Percentiles rank a stretch among this genome's conserved stretches.
Conservation (phyloP, 345 rosid species). For the Syzygium oleosum region DNA sequence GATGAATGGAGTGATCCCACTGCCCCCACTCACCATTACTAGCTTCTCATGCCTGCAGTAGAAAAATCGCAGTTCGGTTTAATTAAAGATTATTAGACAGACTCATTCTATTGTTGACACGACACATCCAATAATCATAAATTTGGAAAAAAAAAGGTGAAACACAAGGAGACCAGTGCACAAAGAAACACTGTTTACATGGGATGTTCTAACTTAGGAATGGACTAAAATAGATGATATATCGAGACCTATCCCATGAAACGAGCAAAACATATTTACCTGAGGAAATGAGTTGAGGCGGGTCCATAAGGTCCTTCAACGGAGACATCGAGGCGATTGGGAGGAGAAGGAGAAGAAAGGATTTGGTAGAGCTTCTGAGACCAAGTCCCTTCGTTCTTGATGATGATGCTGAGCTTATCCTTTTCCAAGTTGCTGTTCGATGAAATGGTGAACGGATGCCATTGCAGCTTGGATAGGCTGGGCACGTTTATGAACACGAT, state of each 20-base stretch:
- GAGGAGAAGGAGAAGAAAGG: slow-evolving; percentile 48
- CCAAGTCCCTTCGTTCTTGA: slow-evolving; percentile 80
- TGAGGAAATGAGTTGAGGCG: slow-evolving; percentile 55
- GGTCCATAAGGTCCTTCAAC: slow-evolving; percentile 96
- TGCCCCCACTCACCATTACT: slow-evolving; percentile 90
- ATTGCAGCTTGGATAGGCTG: slow-evolving; percentile 62
- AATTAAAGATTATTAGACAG: neutral
- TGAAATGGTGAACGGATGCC: slow-evolving; percentile 87
- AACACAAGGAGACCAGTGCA: neutral
- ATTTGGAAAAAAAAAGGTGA: neutral
- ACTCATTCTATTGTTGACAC: neutral
- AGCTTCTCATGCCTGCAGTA: slow-evolving; percentile 49
- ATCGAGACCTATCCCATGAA: neutral
- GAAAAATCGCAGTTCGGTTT: neutral
- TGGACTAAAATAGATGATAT: neutral
- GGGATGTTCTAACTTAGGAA: neutral
- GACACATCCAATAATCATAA: too few relatives aligned
- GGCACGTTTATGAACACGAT: slow-evolving; percentile 68
- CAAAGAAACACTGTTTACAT: neutral
- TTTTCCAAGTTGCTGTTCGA: slow-evolving; percentile 65
- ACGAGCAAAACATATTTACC: slow-evolving; percentile 16
- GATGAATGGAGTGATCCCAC: slow-evolving; percentile 81
- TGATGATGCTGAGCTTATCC: slow-evolving; percentile 52
- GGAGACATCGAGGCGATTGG: slow-evolving; percentile 45
- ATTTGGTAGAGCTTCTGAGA: slow-evolving; percentile 51